A percentile compares a stretch with the other conserved stretches of the same genome.
phyloP scores from a whole-genome alignment of 441 rosid genomes.

The Flueggea neowawraea region DNA sequence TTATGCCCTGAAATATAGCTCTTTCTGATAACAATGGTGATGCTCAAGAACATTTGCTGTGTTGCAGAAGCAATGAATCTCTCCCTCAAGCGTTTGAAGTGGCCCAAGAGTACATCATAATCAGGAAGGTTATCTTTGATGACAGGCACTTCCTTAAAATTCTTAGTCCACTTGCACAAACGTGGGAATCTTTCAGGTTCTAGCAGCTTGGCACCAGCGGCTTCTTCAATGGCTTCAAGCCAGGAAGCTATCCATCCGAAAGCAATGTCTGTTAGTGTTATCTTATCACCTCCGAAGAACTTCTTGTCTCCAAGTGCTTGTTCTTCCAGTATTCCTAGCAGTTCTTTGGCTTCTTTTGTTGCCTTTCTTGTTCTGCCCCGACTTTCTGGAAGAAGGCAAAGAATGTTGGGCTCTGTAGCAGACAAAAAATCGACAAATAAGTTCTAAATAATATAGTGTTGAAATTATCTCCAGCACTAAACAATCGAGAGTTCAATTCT shows the following conservation, averaged over 20 bases:
- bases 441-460: background rate
- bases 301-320: constrained; percentile 30
- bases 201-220: constrained; percentile 30
- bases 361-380: constrained; percentile 40
- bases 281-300: constrained; percentile 44
- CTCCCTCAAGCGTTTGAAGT: constrained; percentile 22
- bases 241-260: constrained; percentile 44
- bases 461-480: no score
- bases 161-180: constrained; percentile 33
- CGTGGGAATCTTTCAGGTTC: constrained; percentile 35
- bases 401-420: constrained; percentile 15
- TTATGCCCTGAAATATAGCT: no score
- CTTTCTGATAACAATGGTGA: no score
- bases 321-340: constrained; percentile 29
- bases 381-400: constrained; percentile 20
- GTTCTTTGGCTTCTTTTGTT: constrained; percentile 23
- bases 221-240: constrained; percentile 37
- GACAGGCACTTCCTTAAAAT: constrained; percentile 29
- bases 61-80: constrained; percentile 21
- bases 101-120: constrained; percentile 17
- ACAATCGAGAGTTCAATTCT: no score
- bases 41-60: background rate
- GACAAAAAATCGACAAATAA: background rate
- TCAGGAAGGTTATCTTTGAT: constrained; percentile 35
- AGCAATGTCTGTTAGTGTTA: constrained; percentile 34